phyloP scores from a whole-genome alignment of 163 green algal genomes.

The Scenedesmus sp. region DNA sequence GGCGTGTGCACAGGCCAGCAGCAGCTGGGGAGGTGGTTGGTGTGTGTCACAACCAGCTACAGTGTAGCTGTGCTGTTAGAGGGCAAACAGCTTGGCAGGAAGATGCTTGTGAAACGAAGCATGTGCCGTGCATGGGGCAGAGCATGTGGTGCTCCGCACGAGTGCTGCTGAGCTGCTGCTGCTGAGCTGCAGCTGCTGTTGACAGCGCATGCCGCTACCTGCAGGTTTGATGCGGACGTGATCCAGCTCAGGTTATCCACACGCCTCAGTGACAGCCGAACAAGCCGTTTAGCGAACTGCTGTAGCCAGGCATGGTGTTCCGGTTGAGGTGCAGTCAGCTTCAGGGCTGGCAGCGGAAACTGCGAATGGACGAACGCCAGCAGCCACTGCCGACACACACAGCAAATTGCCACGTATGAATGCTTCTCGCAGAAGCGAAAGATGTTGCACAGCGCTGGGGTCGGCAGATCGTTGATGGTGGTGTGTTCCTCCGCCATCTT shows the following conservation, averaged over 20 bases:
- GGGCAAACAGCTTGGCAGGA: too few relatives aligned
- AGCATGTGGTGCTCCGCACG: background rate
- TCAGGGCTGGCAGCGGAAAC: background rate
- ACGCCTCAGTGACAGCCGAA: background rate
- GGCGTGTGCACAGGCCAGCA: background rate
- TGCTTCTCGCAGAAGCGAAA: slow-evolving; percentile 12
- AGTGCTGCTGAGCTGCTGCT: background rate
- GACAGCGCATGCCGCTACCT: background rate
- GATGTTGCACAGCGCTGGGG: background rate
- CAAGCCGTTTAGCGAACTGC: background rate
- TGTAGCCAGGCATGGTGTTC: slow-evolving; percentile 17
- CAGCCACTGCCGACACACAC: slow-evolving; percentile 3
- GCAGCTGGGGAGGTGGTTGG: too few relatives aligned
- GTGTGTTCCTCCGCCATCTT: slow-evolving; percentile 6
- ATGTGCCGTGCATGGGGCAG: too few relatives aligned
- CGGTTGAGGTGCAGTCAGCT: background rate
- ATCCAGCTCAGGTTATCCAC: background rate
- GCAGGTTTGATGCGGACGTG: background rate
- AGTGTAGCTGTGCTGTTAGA: too few relatives aligned
- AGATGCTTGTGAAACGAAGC: background rate
- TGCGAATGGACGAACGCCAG: background rate
- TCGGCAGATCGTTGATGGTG: slow-evolving; percentile 2
- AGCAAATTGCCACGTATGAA: background rate
- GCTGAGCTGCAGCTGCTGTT: background rate
- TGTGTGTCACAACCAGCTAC: too few relatives aligned